Evolutionary conservation across 768 basidiomycete species (phyloP).

Genomic region (Boletellus ananiceps): DNA sequence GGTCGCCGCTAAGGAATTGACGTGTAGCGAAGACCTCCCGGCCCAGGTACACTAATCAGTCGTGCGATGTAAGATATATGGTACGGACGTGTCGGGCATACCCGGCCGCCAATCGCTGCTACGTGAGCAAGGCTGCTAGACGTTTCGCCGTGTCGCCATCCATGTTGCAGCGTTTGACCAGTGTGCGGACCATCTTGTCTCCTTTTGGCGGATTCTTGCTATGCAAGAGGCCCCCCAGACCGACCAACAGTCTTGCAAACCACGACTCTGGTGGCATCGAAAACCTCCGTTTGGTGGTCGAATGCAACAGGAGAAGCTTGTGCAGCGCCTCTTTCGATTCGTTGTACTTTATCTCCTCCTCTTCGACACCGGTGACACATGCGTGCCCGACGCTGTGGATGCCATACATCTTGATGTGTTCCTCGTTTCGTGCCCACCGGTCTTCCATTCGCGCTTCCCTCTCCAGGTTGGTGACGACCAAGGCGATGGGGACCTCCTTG

Average conservation of each 20-base stretch:
- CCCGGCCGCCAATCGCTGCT: background rate
- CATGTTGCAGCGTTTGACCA: slow-evolving; percentile 28
- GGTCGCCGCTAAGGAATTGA: too few relatives aligned
- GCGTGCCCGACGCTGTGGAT: slow-evolving; percentile 33
- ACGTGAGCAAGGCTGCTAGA: slow-evolving; percentile 13
- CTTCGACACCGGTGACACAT: slow-evolving; percentile 38
- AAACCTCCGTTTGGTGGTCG: slow-evolving; percentile 14
- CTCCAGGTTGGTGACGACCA: slow-evolving; percentile 40
- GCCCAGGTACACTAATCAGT: too few relatives aligned
- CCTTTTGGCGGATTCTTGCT: slow-evolving; percentile 20
- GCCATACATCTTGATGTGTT: slow-evolving; percentile 22
- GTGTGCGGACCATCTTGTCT: slow-evolving; percentile 22
- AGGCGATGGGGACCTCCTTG: slow-evolving; percentile 35
- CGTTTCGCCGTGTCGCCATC: slow-evolving; percentile 24
- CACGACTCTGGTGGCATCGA: slow-evolving; percentile 25
- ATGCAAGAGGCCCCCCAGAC: slow-evolving; percentile 18
- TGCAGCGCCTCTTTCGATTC: slow-evolving; percentile 29
- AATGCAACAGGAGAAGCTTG: slow-evolving; percentile 15
- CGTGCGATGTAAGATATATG: too few relatives aligned
- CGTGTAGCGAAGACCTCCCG: too few relatives aligned
- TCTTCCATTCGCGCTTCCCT: slow-evolving; percentile 31
- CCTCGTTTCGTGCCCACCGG: slow-evolving; percentile 33
- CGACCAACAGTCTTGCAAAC: slow-evolving; percentile 21
- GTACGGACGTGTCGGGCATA: too few relatives aligned
- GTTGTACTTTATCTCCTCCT: slow-evolving; percentile 30